Evolutionary conservation across 441 rosid species (phyloP), one percentile per base, ranked within the genome.

Genomic region (Populus hybrid): DNA sequence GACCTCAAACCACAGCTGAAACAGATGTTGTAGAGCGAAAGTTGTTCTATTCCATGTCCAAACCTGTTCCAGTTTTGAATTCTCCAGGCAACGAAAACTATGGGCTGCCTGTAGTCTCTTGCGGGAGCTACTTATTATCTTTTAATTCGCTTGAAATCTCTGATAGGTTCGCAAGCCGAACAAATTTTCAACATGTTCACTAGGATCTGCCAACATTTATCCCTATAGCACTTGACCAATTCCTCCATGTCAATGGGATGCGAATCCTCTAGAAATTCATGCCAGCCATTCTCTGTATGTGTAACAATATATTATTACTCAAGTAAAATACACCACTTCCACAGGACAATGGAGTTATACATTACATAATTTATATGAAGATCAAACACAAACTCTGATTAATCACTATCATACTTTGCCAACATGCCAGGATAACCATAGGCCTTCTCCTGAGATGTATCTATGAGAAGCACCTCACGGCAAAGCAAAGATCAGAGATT

Each of bases 1-100:
- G 80, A 78, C 16, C 77, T 70, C 70, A 77, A 23, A 35, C 67
- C 11, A 35, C 82, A 8, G 74, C 35, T 46, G 83, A 81, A 79
- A 40, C 78, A 8, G 83, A 77, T 32, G 40, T 21, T 0, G 40
- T 73, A 21, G 89, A 80, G 34, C 79, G 77, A 38, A 87, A 85
- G 76, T 12, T 24, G n/a, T 80, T 85, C 61, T 78, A 79, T 77
- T 87, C 89, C 69, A 35, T 69, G 78, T 81, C 87, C 69, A 89
- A 80, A 80, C 70, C 83, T 38, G 84, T 91, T 59, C 74, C 82
- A 4, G 36, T 74, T 36, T 32, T 61, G 10, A 79, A 70, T 77
- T 69, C 67, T 50, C 82, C 75, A 57, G 68, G 53, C 20, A 50
- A 24, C 57, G 86, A 80, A 34, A 79, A 32, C 42, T 63, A 34